phyloP scores from a whole-genome alignment of 257 asterid genomes.

The Nicotiana sylvestris region DNA sequence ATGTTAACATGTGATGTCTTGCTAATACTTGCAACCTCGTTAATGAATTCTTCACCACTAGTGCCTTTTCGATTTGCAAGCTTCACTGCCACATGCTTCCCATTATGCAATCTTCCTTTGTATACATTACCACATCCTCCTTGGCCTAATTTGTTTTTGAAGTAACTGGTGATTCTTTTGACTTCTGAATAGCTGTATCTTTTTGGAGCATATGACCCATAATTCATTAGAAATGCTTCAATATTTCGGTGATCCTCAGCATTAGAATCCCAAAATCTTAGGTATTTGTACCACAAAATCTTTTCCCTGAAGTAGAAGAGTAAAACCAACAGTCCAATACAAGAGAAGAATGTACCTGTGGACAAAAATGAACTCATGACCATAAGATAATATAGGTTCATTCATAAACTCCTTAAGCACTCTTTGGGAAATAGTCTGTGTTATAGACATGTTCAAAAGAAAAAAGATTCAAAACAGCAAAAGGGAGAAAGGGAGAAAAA shows the following conservation, averaged over 20 bases:
- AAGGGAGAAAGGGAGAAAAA: too few relatives aligned
- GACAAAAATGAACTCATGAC: too few relatives aligned
- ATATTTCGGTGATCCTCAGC: not conserved
- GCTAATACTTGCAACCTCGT: slow-evolving; percentile 39
- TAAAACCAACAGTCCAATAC: not conserved
- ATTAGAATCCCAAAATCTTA: not conserved
- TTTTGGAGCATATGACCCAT: slow-evolving; percentile 20
- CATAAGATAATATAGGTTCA: too few relatives aligned
- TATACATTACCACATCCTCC: slow-evolving; percentile 35
- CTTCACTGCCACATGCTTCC: slow-evolving; percentile 26
- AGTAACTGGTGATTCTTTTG: slow-evolving; percentile 23
- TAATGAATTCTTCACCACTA: slow-evolving; percentile 36
- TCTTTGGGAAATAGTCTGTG: too few relatives aligned
- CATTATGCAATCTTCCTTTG: slow-evolving; percentile 22
- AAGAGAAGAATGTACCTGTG: too few relatives aligned
- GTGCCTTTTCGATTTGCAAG: slow-evolving; percentile 11
- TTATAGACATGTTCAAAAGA: too few relatives aligned
- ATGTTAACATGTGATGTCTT: slow-evolving; percentile 41
- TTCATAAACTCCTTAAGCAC: too few relatives aligned
- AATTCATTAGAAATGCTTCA: slow-evolving; percentile 5
- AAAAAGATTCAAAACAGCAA: too few relatives aligned
- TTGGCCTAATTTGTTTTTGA: slow-evolving; percentile 19
- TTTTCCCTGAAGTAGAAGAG: not conserved
- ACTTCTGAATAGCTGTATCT: slow-evolving; percentile 22
- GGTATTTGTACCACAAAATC: not conserved